These are phyloP conservation scores for Fusarium anthophilum DNA, from an alignment of 2,329 filamentous ascomycete species.

Conservation along the genomic window DNA sequence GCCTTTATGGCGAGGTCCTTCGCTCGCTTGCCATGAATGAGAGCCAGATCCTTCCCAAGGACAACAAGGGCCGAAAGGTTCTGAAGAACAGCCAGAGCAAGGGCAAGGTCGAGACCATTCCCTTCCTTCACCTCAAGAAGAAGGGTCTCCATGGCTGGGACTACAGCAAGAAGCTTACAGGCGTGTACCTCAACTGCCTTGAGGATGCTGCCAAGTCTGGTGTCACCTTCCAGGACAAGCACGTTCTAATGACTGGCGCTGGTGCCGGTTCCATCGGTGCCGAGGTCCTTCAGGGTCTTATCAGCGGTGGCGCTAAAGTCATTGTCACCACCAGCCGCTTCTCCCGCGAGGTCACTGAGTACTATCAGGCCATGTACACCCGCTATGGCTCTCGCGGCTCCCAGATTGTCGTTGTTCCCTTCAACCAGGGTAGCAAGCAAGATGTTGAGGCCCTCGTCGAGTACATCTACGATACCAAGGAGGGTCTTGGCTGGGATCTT, in stretches of 20 bases:
- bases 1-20: constrained; percentile 91
- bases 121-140: constrained; percentile 96
- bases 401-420: constrained; percentile 96
- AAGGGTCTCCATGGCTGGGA: constrained; percentile 96
- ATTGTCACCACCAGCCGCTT: constrained; percentile 96
- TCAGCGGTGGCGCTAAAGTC: constrained; percentile 96
- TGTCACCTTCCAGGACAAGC: constrained; percentile 93
- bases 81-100: constrained; percentile 69
- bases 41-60: constrained; percentile 92
- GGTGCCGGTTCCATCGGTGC: constrained; percentile 98
- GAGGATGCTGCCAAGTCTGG: constrained; percentile 88
- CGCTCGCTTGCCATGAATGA: constrained; percentile 98
- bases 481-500: constrained; percentile 96
- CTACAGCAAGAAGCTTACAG: constrained; percentile 98
- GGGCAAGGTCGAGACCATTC: constrained; percentile 96
- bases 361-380: constrained; percentile 99
- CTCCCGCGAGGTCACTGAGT: constrained; percentile 97
- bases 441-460: constrained; percentile 93
- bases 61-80: constrained; percentile 73
- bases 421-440: constrained; percentile 99
- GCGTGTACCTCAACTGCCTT: constrained; percentile 89
- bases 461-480: constrained; percentile 97
- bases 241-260: constrained; percentile 97
- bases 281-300: constrained; percentile 93
- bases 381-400: constrained; percentile 93